Conservation (phyloP, 306 rosid species). For the Quercus parvula region DNA sequence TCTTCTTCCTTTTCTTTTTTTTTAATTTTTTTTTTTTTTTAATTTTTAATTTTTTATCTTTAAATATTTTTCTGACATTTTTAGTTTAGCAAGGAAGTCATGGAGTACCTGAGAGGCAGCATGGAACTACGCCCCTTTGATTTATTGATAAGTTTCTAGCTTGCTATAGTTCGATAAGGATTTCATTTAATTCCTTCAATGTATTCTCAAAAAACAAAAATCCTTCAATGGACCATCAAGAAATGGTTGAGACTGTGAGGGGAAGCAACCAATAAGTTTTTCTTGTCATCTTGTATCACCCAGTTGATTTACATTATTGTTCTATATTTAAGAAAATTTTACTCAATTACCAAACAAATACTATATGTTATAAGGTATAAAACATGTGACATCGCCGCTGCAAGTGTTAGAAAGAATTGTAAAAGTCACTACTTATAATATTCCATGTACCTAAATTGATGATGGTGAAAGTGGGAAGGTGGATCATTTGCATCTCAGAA, state of each 20-base stretch:
- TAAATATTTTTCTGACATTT: too few species aligned
- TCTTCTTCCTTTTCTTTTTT: too few species aligned
- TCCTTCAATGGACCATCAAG: background rate
- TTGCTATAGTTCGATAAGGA: background rate
- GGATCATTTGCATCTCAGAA: slow-evolving; percentile 23
- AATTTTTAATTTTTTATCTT: too few species aligned
- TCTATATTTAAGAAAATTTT: background rate
- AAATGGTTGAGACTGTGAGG: background rate
- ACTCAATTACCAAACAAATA: background rate
- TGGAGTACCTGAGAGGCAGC: background rate
- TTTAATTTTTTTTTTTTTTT: too few species aligned
- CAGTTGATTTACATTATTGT: background rate
- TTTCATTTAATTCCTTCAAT: background rate
- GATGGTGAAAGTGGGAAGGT: background rate
- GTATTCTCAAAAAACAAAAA: too few species aligned
- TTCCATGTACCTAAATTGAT: background rate
- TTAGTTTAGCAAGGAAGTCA: too few species aligned
- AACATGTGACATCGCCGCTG: background rate
- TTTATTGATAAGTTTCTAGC: background rate
- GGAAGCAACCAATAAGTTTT: background rate
- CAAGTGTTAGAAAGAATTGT: background rate
- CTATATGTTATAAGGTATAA: background rate
- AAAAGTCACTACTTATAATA: background rate
- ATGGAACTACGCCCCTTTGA: too few species aligned
- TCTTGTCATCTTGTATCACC: background rate